Conservation (phyloP, 176 grass and related monocot species). For the Calamus simplicifolius region DNA sequence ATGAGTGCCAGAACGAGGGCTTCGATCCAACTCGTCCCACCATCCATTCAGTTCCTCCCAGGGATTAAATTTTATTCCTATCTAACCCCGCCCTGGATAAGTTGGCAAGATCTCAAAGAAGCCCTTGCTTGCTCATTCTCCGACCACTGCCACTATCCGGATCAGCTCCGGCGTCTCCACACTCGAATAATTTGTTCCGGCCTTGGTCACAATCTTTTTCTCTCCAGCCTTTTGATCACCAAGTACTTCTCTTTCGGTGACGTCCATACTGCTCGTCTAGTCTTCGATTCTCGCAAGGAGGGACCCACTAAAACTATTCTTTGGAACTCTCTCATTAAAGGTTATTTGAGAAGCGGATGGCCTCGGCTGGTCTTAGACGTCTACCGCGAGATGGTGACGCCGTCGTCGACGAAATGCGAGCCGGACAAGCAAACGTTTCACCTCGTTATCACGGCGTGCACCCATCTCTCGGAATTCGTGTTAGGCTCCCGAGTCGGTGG, state of each 20-base stretch:
- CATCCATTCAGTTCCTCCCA: too few species aligned
- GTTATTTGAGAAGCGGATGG: slow-evolving; percentile 28
- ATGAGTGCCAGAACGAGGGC: background rate
- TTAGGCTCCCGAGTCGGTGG: slow-evolving; percentile 4
- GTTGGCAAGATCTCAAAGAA: slow-evolving; percentile 59
- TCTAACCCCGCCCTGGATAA: background rate
- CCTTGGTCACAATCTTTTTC: slow-evolving; percentile 35
- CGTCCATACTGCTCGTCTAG: slow-evolving; percentile 21
- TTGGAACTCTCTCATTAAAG: slow-evolving; percentile 58
- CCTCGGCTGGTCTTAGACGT: slow-evolving; percentile 22
- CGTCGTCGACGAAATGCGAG: background rate
- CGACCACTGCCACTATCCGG: background rate
- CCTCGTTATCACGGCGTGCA: slow-evolving; percentile 39
- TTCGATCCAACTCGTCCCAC: background rate
- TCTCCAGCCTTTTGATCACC: slow-evolving; percentile 46
- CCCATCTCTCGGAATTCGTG: slow-evolving; percentile 18
- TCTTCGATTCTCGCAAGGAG: slow-evolving; percentile 29
- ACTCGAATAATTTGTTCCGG: slow-evolving; percentile 32
- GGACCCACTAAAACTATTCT: slow-evolving; percentile 37
- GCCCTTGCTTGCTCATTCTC: slow-evolving; percentile 39
- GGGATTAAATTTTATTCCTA: too few species aligned
- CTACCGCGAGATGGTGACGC: slow-evolving; percentile 28
- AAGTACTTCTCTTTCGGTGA: slow-evolving; percentile 47
- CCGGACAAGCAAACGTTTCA: slow-evolving; percentile 52
- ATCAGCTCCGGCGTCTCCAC: slow-evolving; percentile 33